Evolutionary conservation across 495 filamentous ascomycete genomes (phyloP), one percentile per base, ranked within the genome.

Genomic region (Glonium stellatum): DNA sequence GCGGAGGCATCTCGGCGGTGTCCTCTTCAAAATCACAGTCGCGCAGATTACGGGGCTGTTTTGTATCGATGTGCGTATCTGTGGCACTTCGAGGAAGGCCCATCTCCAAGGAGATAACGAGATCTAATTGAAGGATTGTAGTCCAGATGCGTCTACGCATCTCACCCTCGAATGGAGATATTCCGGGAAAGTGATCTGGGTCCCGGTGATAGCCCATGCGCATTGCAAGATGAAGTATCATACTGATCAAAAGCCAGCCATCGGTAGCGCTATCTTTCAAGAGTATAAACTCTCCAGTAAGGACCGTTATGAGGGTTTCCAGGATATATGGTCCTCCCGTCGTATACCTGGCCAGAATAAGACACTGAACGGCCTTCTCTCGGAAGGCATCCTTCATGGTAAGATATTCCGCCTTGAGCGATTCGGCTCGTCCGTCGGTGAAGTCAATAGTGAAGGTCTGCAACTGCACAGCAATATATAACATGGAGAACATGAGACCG

Each of bases 141-240:
- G 77, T 69, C 82, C 82, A 84, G 36, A 79, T 61, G 15, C 82
- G 73, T 13, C 81, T 72, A 18, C 82, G 72, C 70, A 83, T 81
- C 66, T 85, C 81, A 5, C 76, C 80, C 25, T 79, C 69, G 51
- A 80, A 81, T 0, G 76, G 70, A 0, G 80, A 77, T 42, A 87
- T 81, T 22, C 72, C 72, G 5, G 75, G 67, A 57, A 81, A 82
- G 46, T 78, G 66, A 49, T 70, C 76, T 5, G 81, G 76, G 56
- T 84, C 80, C 19, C 81, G 75, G 57, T 84, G 81, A 47, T 81
- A 83, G 0, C 80, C 80, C 57, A 80, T 75, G 57, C 77, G 68
- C 80, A 82, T 79, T 5, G 81, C 78, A 10, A 77, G 63, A 75
- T 60, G n/a, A 71, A 50, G 19, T 15, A 53, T 61, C 5, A 59